Evolutionary conservation across 345 rosid species (phyloP).

Genomic region (rapeseed (Brassica napus)): DNA sequence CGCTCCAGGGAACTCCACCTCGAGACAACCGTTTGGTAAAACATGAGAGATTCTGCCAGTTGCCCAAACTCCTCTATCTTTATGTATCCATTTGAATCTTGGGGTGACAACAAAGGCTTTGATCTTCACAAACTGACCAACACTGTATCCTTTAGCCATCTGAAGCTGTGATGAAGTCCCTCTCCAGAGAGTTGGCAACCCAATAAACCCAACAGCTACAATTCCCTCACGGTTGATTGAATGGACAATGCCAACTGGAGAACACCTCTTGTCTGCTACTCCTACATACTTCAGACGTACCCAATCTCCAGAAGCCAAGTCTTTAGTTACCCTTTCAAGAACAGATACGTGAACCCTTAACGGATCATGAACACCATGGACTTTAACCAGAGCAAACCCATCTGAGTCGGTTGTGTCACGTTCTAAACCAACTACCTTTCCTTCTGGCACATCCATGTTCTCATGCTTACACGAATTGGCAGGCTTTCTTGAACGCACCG

Average conservation of each 20-base stretch:
- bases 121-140: conserved; percentile 77
- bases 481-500: conserved; percentile 86
- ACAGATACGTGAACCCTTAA: conserved; percentile 65
- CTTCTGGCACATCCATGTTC: conserved; percentile 86
- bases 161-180: conserved; percentile 75
- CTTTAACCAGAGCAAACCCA: conserved; percentile 78
- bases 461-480: conserved; percentile 55
- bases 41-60: conserved; percentile 73
- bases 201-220: conserved; percentile 74
- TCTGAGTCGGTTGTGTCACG: conserved; percentile 47
- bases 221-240: conserved; percentile 65
- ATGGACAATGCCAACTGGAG: conserved; percentile 86
- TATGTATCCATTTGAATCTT: conserved; percentile 83
- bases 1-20: conserved; percentile 75
- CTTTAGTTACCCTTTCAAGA: conserved; percentile 71
- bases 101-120: conserved; percentile 68
- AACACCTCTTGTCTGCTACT: conserved; percentile 59
- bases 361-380: conserved; percentile 83
- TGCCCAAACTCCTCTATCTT: conserved; percentile 59
- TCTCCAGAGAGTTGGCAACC: conserved; percentile 74
- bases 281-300: conserved; percentile 68
- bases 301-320: conserved; percentile 93
- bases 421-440: conserved; percentile 76
- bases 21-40: conserved; percentile 81
- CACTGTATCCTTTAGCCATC: conserved; percentile 74